phyloP scores from a whole-genome alignment of 2,329 filamentous ascomycete species.

The Colletotrichum nymphaeae region DNA sequence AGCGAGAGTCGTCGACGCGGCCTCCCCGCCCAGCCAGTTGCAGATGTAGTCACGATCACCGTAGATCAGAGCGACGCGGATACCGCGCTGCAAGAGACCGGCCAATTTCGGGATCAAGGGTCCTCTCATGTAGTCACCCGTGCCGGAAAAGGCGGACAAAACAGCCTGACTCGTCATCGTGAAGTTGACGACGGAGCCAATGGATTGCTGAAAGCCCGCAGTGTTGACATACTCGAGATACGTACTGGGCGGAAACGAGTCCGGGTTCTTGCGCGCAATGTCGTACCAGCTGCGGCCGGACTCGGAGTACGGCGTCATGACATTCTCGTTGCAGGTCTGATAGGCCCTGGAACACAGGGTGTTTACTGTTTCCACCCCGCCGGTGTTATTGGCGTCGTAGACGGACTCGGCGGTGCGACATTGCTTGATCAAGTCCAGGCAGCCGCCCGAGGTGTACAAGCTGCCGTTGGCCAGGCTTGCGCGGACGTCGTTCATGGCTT shows the following conservation, averaged over 20 bases:
- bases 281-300: conserved; percentile 70
- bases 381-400: conserved; percentile 33
- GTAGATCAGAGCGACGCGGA: conserved; percentile 79
- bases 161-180: conserved; percentile 62
- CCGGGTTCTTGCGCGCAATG: conserved; percentile 63
- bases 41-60: conserved; percentile 73
- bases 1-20: conserved; percentile 73
- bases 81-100: conserved; percentile 68
- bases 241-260: conserved; percentile 72
- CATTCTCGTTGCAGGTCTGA: conserved; percentile 60
- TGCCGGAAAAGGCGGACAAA: conserved; percentile 57
- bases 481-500: conserved; percentile 54
- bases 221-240: conserved; percentile 75
- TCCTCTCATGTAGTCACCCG: conserved; percentile 72
- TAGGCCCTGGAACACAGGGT: conserved; percentile 29
- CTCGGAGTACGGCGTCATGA: conserved; percentile 67
- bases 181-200: conserved; percentile 70
- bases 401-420: conserved; percentile 33
- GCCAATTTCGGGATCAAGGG: conserved; percentile 70
- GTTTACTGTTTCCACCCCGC: conserved; percentile 24
- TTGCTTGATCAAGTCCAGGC: conserved; percentile 31
- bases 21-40: conserved; percentile 81
- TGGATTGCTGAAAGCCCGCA: conserved; percentile 61
- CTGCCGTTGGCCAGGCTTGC: conserved; percentile 32
- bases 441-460: conserved; percentile 31